Conservation (phyloP, 1,139 yeast species). For the Diutina siamensis region DNA sequence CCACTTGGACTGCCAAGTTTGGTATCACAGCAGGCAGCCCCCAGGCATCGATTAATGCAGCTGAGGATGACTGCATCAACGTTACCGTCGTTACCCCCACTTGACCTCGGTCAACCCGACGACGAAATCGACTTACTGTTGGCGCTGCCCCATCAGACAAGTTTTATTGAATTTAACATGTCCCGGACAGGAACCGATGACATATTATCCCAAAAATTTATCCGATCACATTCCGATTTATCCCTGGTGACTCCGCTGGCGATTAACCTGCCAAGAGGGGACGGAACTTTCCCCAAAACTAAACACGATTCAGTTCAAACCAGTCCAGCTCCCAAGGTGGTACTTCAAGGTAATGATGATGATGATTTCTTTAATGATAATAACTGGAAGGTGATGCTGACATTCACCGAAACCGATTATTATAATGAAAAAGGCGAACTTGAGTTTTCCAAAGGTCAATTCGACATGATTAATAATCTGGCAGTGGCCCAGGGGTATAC, state of each 20-base stretch:
- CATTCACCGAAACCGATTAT: conserved; percentile 4
- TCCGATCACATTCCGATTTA: conserved; percentile 1
- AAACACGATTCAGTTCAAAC: neutral
- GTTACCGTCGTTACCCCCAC: neutral
- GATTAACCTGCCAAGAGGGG: neutral
- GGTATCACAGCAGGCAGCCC: neutral
- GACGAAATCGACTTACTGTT: neutral
- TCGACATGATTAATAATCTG: neutral
- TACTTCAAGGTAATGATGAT: neutral
- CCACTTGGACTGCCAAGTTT: neutral
- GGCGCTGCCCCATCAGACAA: neutral
- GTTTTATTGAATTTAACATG: conserved; percentile 3
- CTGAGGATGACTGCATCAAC: conserved; percentile 2
- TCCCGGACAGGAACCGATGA: neutral
- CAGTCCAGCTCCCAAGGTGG: too few species aligned
- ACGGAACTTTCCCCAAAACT: neutral
- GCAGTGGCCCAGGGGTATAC: conserved; percentile 52
- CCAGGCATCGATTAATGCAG: neutral
- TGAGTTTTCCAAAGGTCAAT: neutral
- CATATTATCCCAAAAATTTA: neutral
- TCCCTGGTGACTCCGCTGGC: neutral
- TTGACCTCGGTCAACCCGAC: neutral
- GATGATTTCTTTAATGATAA: conserved; percentile 2
- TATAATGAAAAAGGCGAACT: conserved; percentile 3
- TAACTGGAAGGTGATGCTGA: conserved; percentile 5